These are phyloP conservation scores for Penicillium alfredii DNA, from an alignment of 495 filamentous ascomycete genomes.

Conservation along the genomic window DNA sequence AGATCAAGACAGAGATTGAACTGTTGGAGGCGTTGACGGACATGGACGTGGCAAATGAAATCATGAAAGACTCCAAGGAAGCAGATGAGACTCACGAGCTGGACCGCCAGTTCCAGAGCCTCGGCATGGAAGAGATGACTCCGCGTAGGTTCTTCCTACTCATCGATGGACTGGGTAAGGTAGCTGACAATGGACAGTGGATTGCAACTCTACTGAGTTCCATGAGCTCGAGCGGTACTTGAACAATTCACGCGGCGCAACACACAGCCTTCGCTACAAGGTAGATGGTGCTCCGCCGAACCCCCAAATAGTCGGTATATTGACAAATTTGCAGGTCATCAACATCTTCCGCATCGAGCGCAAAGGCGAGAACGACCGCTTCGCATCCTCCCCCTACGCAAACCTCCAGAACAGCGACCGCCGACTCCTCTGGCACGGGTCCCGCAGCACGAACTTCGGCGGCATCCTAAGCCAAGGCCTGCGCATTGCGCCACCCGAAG, in stretches of 20 bases:
- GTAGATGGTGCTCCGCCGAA: conserved; percentile 15
- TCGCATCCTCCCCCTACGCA: conserved; percentile 49
- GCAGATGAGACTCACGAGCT: conserved; percentile 52
- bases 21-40: conserved; percentile 71
- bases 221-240: conserved; percentile 59
- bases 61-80: conserved; percentile 60
- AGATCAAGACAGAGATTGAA: conserved; percentile 68
- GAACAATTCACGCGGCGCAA: conserved; percentile 52
- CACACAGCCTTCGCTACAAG: conserved; percentile 51
- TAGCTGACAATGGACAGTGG: conserved; percentile 34
- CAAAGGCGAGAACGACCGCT: conserved; percentile 64
- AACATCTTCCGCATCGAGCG: conserved; percentile 81
- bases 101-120: conserved; percentile 62
- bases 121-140: conserved; percentile 72
- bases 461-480: conserved; percentile 81
- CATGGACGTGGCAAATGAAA: conserved; percentile 74
- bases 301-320: no score
- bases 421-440: conserved; percentile 78
- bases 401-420: conserved; percentile 48
- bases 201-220: conserved; percentile 55
- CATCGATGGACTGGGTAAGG: not conserved
- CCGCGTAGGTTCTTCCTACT: conserved; percentile 30
- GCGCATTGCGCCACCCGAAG: conserved; percentile 80
- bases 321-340: conserved; percentile 43
- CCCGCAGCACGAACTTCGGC: conserved; percentile 69